Evolutionary conservation across 1,284 basidiomycete species (phyloP), one percentile per base, ranked within the genome.

Genomic region (Phenoliferia sp.): DNA sequence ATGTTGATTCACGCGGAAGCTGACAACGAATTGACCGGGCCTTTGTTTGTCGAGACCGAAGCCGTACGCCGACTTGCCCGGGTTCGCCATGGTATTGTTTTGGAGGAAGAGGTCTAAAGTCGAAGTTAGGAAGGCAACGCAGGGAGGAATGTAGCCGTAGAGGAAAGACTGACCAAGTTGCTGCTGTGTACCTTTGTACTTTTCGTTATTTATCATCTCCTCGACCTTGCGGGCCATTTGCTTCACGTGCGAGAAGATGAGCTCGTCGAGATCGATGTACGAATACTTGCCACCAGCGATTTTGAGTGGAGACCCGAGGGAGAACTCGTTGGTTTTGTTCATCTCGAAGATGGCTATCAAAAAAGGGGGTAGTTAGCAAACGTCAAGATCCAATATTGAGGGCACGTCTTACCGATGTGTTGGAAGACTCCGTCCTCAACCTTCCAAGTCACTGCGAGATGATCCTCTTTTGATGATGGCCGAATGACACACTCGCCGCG

Each of bases 381-480:
- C 28, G 26, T 58, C 33, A 31, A 33, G 28, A 29, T n/a, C 15
- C 17, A 33, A 32, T 55, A 36, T 26, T 34, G 26, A 22, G 39
- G 39, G 12, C 39, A 44, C 12, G 39, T 75, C 79, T 67, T 76
- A 92, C 92, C 94, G 69, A 99, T 91, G 78, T 99, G 97, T 79
- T 99, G 96, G 80, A 91, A 99, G 28, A 99, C 83, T 70, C 89
- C 91, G 68, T 97, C 91, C 74, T 96, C 95, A 15, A 99, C 94
- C 81, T 99, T 99, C 96, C 96, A 99, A 0, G 96, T 99, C 17
- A 99, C 90, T 39, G 96, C 96, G 44, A 99, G 84, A 80, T 99
- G 96, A 77, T 97, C 87, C 50, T 85, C 81, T 79, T 95, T 94
- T 3, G 94, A 98, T 35, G 93, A 96, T 0, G 96, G 96, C 57